Evolutionary conservation across 495 filamentous ascomycete genomes (phyloP).

Genomic region (Podospora anserina): DNA sequence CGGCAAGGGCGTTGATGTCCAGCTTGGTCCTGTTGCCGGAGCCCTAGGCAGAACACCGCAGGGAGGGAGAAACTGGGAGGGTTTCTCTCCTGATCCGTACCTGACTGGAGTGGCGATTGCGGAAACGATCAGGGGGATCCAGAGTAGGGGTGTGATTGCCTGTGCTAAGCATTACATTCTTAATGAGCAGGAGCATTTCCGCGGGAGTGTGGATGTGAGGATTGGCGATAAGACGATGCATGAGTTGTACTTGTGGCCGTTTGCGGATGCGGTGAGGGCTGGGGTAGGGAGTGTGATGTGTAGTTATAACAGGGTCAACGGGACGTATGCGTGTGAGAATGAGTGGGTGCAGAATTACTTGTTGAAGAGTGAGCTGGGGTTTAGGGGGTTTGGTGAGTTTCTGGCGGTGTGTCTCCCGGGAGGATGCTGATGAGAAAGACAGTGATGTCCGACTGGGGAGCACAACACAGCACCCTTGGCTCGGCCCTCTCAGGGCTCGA

Average conservation of each 20-base stretch:
- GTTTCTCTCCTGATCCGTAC: constrained; percentile 62
- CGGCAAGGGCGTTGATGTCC: constrained; percentile 59
- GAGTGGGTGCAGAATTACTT: constrained; percentile 48
- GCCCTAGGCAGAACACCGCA: constrained; percentile 56
- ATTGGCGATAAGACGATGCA: constrained; percentile 65
- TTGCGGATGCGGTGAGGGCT: constrained; percentile 59
- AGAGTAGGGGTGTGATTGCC: constrained; percentile 56
- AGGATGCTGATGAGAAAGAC: background rate
- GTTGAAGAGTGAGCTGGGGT: constrained; percentile 53
- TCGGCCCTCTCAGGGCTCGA: constrained; percentile 81
- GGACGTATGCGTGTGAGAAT: constrained; percentile 44
- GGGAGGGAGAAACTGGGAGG: constrained; percentile 65
- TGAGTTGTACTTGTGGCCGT: constrained; percentile 71
- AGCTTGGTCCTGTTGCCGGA: constrained; percentile 52
- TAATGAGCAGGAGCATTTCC: constrained; percentile 46
- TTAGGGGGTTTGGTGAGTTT: constrained; percentile 59
- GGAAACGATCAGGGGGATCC: constrained; percentile 54
- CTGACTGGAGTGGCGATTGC: constrained; percentile 54
- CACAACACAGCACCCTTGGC: constrained; percentile 74
- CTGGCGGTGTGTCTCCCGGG: no score
- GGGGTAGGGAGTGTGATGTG: constrained; percentile 62
- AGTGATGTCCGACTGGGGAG: constrained; percentile 88
- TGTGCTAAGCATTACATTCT: constrained; percentile 59
- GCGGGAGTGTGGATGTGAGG: constrained; percentile 44
- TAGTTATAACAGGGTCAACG: constrained; percentile 57